Base-by-base conservation (phyloP, 257 asterid genomes). In the Nyctanthes arbortristis region DNA sequence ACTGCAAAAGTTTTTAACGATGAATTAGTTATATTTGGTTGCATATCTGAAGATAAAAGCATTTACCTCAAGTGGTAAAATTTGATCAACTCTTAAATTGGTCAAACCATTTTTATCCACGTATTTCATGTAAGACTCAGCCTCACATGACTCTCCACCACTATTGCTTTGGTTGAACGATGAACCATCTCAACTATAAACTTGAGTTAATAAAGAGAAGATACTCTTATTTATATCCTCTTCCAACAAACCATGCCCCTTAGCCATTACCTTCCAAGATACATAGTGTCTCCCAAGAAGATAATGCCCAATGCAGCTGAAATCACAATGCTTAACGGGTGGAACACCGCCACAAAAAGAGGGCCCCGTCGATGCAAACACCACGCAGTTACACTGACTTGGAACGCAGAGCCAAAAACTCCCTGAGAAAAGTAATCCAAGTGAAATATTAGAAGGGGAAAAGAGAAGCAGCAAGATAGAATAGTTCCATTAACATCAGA, bases 251-350 rank as follows among this genome's bases (percentile, higher is more conserved):
- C 14, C 54, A 66, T 39, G 55, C 32, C 37, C 16, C 25, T 11
- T 81, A n/a, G n/a, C n/a, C n/a, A n/a, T n/a, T n/a, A 88, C 97
- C 91, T 88, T 70, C 98, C 98, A 40, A 90, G 89, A 82, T 82
- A 90, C 49, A 88, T 71, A 70, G 64, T 68, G 75, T 90, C 96
- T 2, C 85, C 90, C 77, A 82, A 73, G 79, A 90, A 72, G 76
- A 82, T 64, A 49, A 84, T 75, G 66, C 91, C 90, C n/a, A 90
- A 52, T 4, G 63, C 77, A 72, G 92, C 82, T 47, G 98, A 78
- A 74, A 89, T 83, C 12, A 88, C 88, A 18, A 93, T 85, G 59
- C 97, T 77, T 32, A 93, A 69, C 4, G 98, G 98, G 74, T 91
- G 91, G 70, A 90, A 90, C 87, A 91, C 75, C 16, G 92, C 82